phyloP scores from a whole-genome alignment of 2,329 filamentous ascomycete species.

The Nemania diffusa region DNA sequence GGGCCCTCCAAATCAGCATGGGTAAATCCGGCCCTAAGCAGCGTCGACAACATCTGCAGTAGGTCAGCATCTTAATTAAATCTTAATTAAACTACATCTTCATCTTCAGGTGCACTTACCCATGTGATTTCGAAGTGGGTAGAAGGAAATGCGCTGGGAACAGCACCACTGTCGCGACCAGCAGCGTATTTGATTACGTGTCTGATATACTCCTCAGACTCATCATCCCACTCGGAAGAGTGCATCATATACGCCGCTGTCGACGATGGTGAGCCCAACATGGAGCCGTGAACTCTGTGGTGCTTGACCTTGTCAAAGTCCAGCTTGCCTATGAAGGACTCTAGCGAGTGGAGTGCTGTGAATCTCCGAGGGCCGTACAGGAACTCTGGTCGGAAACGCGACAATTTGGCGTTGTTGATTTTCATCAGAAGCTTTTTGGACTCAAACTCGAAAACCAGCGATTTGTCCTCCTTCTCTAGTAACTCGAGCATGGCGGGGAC shows the following conservation, averaged over 20 bases:
- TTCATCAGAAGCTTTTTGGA: slow-evolving; percentile 39
- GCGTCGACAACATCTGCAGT: slow-evolving; percentile 33
- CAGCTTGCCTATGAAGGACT: slow-evolving; percentile 52
- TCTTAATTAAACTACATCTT: neutral
- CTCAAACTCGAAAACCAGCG: slow-evolving; percentile 45
- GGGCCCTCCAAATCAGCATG: slow-evolving; percentile 28
- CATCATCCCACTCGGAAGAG: slow-evolving; percentile 38
- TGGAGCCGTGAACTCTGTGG: slow-evolving; percentile 48
- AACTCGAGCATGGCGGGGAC: slow-evolving; percentile 48
- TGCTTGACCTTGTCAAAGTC: slow-evolving; percentile 52
- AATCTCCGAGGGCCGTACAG: slow-evolving; percentile 45
- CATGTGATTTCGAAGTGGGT: slow-evolving; percentile 40
- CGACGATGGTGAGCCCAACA: slow-evolving; percentile 54
- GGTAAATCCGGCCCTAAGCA: slow-evolving; percentile 34
- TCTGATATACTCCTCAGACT: slow-evolving; percentile 38
- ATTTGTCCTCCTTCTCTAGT: slow-evolving; percentile 42
- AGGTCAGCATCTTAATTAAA: no score
- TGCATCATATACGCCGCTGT: slow-evolving; percentile 50
- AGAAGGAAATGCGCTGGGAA: slow-evolving; percentile 40
- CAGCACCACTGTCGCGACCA: slow-evolving; percentile 35
- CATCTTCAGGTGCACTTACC: slow-evolving; percentile 20
- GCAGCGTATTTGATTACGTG: slow-evolving; percentile 35
- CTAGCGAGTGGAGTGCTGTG: slow-evolving; percentile 52
- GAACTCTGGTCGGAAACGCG: slow-evolving; percentile 44
- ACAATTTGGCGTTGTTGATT: slow-evolving; percentile 45